Evolutionary conservation across 1,139 yeast genomes (phyloP), one percentile per base, ranked within the genome.

Genomic region (Geotrichum bryndzae): DNA sequence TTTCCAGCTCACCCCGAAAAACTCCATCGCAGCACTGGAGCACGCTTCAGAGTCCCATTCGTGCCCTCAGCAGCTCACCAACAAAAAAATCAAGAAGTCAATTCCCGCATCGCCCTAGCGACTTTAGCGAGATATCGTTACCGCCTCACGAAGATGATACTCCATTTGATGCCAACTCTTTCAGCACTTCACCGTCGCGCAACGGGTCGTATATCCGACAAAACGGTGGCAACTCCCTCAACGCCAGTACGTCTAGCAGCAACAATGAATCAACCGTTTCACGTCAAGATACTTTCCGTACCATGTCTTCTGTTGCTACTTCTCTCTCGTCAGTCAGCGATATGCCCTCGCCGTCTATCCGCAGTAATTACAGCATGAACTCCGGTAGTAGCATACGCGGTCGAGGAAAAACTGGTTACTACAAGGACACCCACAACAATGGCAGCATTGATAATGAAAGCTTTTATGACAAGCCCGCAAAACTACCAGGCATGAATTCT

Each of bases 321-420:
- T 60, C 67, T 11, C 61, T 68, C 18, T 69, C 73, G 1, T 62
- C 66, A 22, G 60, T 62, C 18, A 67, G 70, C 56, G 57, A 61
- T 50, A 67, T 69, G 54, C 67, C 72, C 3, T 65, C 69, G 5
- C 68, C 71, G 3, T 77, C 82, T 5, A 70, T 77, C 13, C 71
- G 79, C 74, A 80, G 83, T 54, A 94, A 88, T 70, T 82, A 88
- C 63, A 87, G 95, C 76, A 96, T 96, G 3, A 89, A 96, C 0
- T 87, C 95, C 68, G 96, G 96, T 1, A 96, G 96, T 0, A 88
- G 96, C 13, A 84, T 85, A 7, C 48, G 54, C 11, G 53, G 58
- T 6, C 31, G 62, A 13, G 59, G 57, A 4, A 54, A 56, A 27
- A 55, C 58, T 35, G 54, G 46, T 15, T 58, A 51, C 45, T 58